Evolutionary conservation across 441 rosid genomes (phyloP), one percentile per base, ranked within the genome.

Genomic region (Pelargonium myrrhifolium): DNA sequence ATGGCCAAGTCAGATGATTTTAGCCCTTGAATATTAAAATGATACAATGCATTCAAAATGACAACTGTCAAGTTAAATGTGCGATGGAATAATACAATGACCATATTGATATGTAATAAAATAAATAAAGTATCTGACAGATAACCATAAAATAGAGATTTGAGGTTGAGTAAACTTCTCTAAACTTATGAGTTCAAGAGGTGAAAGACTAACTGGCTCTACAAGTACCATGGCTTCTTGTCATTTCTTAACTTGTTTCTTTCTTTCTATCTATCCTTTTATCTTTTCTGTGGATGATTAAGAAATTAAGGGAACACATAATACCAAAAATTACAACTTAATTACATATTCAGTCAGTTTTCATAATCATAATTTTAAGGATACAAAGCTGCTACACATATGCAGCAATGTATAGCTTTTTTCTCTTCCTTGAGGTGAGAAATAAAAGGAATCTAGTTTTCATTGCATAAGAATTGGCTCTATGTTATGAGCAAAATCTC

Each of bases 1-100:
- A 71, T 66, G 2, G 66, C 31, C 20, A 22, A 72, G 65, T 71
- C 68, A 75, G 72, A 75, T 22, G 10, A 65, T 53, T 15, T 24
- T 20, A 24, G 60, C 60, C 60, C 60, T 3, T 17, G 24, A 55
- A 55, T 55, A 9, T 20, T 7, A 5, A 55, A 55, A 24, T 55
- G 60, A 55, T 7, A 55, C 24, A 55, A 55, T 55, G 60, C 60
- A 24, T 55, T 11, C 12, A 55, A 11, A 55, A 8, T 9, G 60
- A 24, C 24, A 55, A 24, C 60, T 55, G 60, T 18, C 9, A 55
- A 6, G 60, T 55, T 55, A 55, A 24, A 20, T 17, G 60, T 1
- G 11, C 8, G 11, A 55, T 11, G 4, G 58, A 6, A 55, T 55
- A 7, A 55, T 17, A 55, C 20, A 18, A 18, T 20, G 26, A 55